These are phyloP conservation scores for Castanea mollissima DNA, from an alignment of 306 rosid genomes.

Conservation along the genomic window DNA sequence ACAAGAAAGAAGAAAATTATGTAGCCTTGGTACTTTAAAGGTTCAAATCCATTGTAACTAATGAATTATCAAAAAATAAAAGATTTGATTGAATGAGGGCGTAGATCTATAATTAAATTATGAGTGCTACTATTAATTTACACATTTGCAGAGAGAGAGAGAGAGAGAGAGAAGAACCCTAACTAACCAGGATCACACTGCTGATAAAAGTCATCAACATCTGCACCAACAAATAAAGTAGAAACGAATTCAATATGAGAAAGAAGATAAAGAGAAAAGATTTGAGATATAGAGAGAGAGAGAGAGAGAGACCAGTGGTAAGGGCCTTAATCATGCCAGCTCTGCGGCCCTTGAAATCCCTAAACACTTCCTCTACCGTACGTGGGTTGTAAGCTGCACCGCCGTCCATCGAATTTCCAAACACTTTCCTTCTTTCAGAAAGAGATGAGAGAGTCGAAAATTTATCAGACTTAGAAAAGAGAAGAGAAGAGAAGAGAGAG, in stretches of 20 bases:
- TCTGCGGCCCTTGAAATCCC: constrained; percentile 66
- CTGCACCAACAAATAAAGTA: constrained; percentile 25
- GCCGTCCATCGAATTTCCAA: constrained; percentile 32
- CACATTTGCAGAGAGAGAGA: no score
- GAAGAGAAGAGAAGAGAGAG: background rate
- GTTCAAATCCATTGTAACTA: no score
- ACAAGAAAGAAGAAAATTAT: no score
- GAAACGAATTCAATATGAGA: background rate
- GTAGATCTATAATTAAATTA: no score
- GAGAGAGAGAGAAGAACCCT: no score
- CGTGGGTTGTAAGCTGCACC: constrained; percentile 43
- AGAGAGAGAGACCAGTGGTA: constrained; percentile 43
- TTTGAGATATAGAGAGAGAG: background rate
- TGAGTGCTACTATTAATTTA: no score
- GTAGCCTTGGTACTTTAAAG: no score
- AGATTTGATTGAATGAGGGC: no score
- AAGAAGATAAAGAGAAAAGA: background rate
- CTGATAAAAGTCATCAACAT: constrained; percentile 46
- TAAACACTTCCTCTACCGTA: constrained; percentile 60
- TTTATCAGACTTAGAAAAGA: background rate
- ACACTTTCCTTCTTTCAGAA: background rate
- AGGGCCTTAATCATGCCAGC: constrained; percentile 66
- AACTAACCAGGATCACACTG: constrained; percentile 65
- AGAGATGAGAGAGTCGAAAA: background rate
- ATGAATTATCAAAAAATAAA: no score